Evolutionary conservation across 345 rosid genomes (phyloP), one percentile per base, ranked within the genome.

Genomic region (Ceriops tagal): DNA sequence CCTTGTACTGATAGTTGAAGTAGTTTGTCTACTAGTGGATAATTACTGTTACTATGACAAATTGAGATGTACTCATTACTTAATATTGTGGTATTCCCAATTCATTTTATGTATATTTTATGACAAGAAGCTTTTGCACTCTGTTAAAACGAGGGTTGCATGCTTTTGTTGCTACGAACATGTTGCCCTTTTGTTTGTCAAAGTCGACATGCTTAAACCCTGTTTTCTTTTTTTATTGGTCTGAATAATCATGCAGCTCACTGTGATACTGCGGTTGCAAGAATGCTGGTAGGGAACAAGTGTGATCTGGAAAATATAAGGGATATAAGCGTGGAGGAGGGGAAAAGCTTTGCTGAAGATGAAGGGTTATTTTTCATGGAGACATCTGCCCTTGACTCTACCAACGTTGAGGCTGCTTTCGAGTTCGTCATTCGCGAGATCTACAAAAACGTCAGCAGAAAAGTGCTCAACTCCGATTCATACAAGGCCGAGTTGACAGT

Each of bases 281-380:
- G 84, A 70, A 93, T 91, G 97, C 87, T 91, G 62, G 98, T 93
- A 5, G 98, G 97, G 55, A 93, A 93, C 87, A 93, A 93, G 75
- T 83, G 92, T 43, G 98, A 91, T 77, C 78, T 93, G 77, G 92
- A 88, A 55, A 86, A 81, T 58, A 89, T 91, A 2, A 83, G 97
- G 75, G 96, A 87, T 18, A 85, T 91, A 34, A 86, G 83, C 55
- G 70, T 72, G 20, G 92, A 91, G 64, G 97, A 93, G 71, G 96
- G 95, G 47, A 85, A 85, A 69, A 81, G 73, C 73, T 85, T 93
- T 0, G 97, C 98, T 0, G 92, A 91, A 77, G 90, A 83, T 58
- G 90, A 88, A 80, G 92, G 86, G 0, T 52, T 93, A 58, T 91
- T 89, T 85, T 93, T 93, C 81, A 89, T 91, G 92, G 98, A 93